Percentiles rank a stretch among this genome's conserved stretches.
Conservation (phyloP, 139 green algal species). For the Mesostigma viride region DNA sequence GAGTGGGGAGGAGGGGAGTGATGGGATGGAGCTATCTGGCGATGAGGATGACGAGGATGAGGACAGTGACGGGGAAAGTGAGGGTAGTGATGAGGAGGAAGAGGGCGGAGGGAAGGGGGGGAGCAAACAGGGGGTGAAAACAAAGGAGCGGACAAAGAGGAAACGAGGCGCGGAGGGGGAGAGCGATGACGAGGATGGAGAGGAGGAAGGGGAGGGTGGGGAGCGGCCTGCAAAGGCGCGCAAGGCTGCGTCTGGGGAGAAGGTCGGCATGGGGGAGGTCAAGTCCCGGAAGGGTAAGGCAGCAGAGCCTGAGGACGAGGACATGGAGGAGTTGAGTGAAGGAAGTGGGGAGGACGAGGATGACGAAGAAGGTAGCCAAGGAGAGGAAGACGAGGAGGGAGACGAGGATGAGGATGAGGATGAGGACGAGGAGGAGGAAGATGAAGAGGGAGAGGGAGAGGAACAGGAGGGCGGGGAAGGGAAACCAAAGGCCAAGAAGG, state of each 20-base stretch:
- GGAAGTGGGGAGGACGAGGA: slow-evolving; percentile 6
- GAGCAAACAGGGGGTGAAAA: slow-evolving; percentile 4
- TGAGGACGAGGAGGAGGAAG: slow-evolving; percentile 9
- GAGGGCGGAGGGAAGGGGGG: slow-evolving; percentile 14
- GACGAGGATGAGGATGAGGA: slow-evolving; percentile 17
- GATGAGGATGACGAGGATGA: slow-evolving; percentile 10
- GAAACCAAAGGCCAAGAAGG: background rate
- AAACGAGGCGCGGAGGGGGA: background rate
- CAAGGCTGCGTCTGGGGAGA: no score
- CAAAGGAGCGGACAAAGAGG: no score
- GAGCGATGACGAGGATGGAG: slow-evolving; percentile 16
- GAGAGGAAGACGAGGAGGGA: slow-evolving; percentile 7
- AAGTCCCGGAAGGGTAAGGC: no score
- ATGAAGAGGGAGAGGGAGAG: background rate
- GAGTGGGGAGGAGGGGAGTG: slow-evolving; percentile 15
- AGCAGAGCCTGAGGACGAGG: background rate
- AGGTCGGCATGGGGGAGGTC: no score
- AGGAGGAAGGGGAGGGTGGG: background rate
- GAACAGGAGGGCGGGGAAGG: slow-evolving; percentile 4
- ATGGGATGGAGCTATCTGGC: slow-evolving; percentile 4
- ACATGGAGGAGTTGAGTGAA: slow-evolving; percentile 8
- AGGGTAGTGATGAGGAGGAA: slow-evolving; percentile 7
- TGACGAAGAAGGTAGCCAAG: slow-evolving; percentile 19
- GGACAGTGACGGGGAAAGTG: slow-evolving; percentile 14
- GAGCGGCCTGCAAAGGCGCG: no score